Base-by-base conservation (phyloP, 352 stramenopile genomes). In the Pythium rhizo-oryzae region DNA sequence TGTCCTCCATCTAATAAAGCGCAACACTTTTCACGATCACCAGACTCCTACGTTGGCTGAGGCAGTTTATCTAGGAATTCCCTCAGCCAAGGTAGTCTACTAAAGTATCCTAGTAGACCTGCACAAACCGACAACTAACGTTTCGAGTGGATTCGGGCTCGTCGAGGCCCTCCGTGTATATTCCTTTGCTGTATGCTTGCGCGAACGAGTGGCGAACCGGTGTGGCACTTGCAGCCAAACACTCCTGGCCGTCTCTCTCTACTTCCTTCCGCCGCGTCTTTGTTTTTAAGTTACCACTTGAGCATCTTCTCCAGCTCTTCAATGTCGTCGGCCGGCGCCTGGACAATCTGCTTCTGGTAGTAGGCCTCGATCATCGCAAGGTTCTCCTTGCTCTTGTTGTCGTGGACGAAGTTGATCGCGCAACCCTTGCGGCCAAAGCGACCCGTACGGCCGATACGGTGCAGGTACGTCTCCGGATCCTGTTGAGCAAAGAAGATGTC, bases 401-500 rank as follows among this genome's bases (percentile, higher is more conserved):
- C 85, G 65, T 91, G 70, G 24, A 96, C 87, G 66, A 97, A 93
- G 77, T 97, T 97, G 73, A 97, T 97, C 57, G 91, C 91, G 25
- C 88, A 92, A 39, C 90, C 92, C 75, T 96, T 96, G 77, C 91
- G 87, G 33, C 92, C 92, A 61, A 96, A 95, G 59, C 92, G 89
- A 41, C 97, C 97, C 4, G 95, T 99, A 66, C 97, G 91, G 65
- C 96, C 96, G 72, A 99, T 99, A 71, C 97, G 89, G 82, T 99
- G 97, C 70, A 99, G 70, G 73, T 99, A 99, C 28, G 93, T 98
- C 79, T 99, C 96, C 65, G 86, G 95, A 77, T 99, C 96, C 69
- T 87, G 70, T n/a, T 11, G 25, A 37, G 30, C 0, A 64, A 28
- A 63, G 39, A 47, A 43, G n/a, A 54, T 37, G 15, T 49, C 28